Evolutionary conservation across 2,329 filamentous ascomycete species (phyloP).

Genomic region (Trichocomaceae sp.): DNA sequence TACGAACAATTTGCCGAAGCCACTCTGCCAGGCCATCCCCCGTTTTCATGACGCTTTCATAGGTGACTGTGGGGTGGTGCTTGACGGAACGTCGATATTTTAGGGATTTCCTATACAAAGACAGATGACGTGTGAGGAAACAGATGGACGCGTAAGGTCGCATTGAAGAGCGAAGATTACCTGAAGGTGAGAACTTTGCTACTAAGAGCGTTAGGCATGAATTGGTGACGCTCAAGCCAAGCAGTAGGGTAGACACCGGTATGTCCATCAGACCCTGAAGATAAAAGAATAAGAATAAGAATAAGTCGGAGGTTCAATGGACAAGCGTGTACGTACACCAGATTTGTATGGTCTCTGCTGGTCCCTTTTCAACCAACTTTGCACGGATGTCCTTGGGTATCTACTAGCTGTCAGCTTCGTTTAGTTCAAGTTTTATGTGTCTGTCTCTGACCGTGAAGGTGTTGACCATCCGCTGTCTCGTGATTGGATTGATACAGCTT

Average conservation of each 20-base stretch:
- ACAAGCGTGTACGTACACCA: conserved; percentile 41
- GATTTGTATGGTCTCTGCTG: conserved; percentile 39
- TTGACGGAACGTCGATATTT: conserved; percentile 37
- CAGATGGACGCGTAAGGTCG: background rate
- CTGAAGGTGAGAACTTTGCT: conserved; percentile 15
- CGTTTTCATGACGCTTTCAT: conserved; percentile 54
- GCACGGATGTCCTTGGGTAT: conserved; percentile 42
- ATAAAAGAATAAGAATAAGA: conserved; percentile 1
- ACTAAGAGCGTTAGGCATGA: conserved; percentile 24
- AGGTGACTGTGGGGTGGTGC: conserved; percentile 54
- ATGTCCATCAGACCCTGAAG: conserved; percentile 62
- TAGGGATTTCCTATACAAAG: conserved; percentile 21
- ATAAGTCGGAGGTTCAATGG: background rate
- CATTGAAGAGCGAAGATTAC: conserved; percentile 11
- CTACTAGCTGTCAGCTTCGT: conserved; percentile 30
- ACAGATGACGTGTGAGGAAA: no score
- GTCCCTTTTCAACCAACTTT: conserved; percentile 24
- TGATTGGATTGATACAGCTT: conserved; percentile 61
- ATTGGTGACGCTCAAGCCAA: conserved; percentile 50
- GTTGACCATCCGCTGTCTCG: conserved; percentile 61
- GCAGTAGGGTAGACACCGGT: conserved; percentile 59
- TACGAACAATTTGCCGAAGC: conserved; percentile 53
- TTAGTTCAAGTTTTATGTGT: background rate
- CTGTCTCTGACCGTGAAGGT: conserved; percentile 55
- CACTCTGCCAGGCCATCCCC: conserved; percentile 54